Base-by-base conservation (phyloP, 495 filamentous ascomycete genomes). In the Podospora sp. region DNA sequence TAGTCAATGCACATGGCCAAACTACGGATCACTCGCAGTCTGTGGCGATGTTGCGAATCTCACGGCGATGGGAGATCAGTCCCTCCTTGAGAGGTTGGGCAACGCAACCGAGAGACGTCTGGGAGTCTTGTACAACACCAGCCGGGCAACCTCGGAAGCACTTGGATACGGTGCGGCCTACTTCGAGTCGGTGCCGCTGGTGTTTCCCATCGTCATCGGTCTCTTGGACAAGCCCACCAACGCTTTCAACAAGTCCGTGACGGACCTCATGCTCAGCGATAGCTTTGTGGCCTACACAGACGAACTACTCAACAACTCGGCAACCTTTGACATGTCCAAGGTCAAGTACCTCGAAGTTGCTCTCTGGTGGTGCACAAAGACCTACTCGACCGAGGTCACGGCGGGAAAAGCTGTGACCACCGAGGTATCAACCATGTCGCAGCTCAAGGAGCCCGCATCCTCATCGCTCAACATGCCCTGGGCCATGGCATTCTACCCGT, bases 1-100 rank as follows among this genome's bases (percentile, higher is more conserved):
- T 0, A 78, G 79, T n/a, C 80, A 82, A 61, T 83, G 80, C 65
- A 80, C 74, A 0, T 83, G 78, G 64, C 66, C 76, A 1, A 53
- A 61, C 0, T 83, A 81, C 56, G 76, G 79, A n/a, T 79, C 80
- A 0, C 68, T 84, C 0, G 78, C 77, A 0, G 68, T 82, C 24
- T 84, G 82, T 69, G 74, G 77, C 11, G 69, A 62, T 4, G 79
- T 79, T 21, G 71, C 74, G 56, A 76, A 82, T 68, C 71, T 80
- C 29, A 69, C 74, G 0, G 59, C 66, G 1, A 14, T 60, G 3
- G 52, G 49, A 56, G 66, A 71, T 62, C 21, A 33, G 21, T 50
- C 33, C 5, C 61, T 71, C 6, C 60, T 67, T 20, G 49, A 49
- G 18, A n/a, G 20, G 9, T 36, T 66, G 18, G 26, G 58, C 29